Base-by-base conservation (phyloP, 208 protist species). In the Phytomonas sp. region DNA sequence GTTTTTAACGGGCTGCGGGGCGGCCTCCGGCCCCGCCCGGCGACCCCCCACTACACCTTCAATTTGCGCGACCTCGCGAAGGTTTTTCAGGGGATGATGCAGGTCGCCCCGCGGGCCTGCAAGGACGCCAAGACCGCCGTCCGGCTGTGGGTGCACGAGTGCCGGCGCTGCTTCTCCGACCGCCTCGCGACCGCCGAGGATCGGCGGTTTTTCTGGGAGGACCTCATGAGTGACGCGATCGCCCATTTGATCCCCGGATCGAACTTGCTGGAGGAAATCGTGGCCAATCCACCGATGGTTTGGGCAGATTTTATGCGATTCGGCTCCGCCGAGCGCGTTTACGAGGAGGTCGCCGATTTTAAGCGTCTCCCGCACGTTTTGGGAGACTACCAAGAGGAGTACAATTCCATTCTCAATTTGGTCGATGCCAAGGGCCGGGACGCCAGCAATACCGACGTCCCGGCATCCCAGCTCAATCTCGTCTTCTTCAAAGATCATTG, bases 41-140 rank as follows among this genome's bases (percentile, higher is more conserved):
- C 88, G 34, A 99, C 98, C 69, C 86, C 95, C 52, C 98, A 99
- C 82, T 99, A 99, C 85, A 98, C 97, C 3, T 99, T 99, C 86
- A 99, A 99, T 71, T 82, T 99, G 16, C 92, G 98, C 67, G 98
- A 99, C 73, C 77, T 99, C 16, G 93, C 93, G 26, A 98, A 98
- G 84, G 92, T 99, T 23, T 97, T 98, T 63, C 92, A 97, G 75
- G 96, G 96, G 63, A 83, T 97, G 34, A 92, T 93, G 42, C 94
- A 98, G 80, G 92, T 94, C 11, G 89, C 89, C 29, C 90, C 93
- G n/a, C 82, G 90, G 62, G 82, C 90, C 23, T 95, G 92, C 65
- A 79, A 79, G 64, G 80, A 91, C 30, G 70, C 70, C 29, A 61
- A 81, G n/a, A 73, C 81, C 3, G 74, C 94, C 42, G 79, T 76